Conservation (phyloP, 306 rosid species). For the Corylus avellana region DNA sequence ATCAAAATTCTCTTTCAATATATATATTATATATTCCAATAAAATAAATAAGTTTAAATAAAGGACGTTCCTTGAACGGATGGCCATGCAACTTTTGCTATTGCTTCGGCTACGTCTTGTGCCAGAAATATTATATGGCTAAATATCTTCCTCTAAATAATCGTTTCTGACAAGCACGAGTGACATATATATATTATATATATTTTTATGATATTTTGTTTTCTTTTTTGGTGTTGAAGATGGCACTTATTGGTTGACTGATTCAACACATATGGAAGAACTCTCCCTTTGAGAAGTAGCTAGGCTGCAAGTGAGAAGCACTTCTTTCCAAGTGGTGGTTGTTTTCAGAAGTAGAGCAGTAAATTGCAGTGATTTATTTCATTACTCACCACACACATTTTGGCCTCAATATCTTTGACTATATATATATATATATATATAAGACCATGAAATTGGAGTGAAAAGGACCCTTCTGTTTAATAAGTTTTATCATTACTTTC, state of each 20-base stretch:
- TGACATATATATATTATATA: background rate
- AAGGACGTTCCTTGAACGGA: constrained; percentile 44
- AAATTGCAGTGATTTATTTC: background rate
- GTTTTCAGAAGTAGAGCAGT: background rate
- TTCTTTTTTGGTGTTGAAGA: background rate
- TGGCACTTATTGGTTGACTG: background rate
- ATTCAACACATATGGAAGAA: background rate
- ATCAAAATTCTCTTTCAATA: background rate
- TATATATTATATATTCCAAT: too few relatives aligned
- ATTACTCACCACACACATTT: too few relatives aligned
- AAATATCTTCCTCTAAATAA: constrained; percentile 21
- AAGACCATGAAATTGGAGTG: too few relatives aligned
- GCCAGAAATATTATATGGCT: constrained; percentile 17
- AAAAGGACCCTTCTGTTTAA: too few relatives aligned
- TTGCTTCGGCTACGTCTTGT: constrained; percentile 34
- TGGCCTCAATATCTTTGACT: too few relatives aligned
- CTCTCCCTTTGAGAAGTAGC: background rate
- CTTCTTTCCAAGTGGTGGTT: background rate
- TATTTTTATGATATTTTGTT: background rate
- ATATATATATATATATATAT: too few relatives aligned
- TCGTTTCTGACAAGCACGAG: constrained; percentile 44
- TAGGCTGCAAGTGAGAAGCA: background rate
- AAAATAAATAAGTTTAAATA: constrained; percentile 1
- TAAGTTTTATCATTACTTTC: too few relatives aligned
- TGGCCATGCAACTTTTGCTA: constrained; percentile 58